Base-by-base conservation (phyloP, 1,284 basidiomycete genomes). In the Sphagnurus paluster region DNA sequence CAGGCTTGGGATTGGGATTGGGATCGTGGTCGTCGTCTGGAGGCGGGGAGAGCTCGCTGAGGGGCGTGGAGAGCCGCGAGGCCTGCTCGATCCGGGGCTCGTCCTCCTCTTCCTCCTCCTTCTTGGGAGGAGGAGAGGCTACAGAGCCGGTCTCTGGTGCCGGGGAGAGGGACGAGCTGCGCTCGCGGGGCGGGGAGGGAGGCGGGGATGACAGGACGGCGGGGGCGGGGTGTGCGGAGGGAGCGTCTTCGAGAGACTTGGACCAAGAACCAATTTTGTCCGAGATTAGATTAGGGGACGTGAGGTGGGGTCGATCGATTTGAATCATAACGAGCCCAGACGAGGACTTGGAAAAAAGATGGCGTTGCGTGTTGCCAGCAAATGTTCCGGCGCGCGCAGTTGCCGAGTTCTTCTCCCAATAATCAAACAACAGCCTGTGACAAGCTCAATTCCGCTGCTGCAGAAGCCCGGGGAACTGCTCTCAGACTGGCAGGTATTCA, bases 251-350 rank as follows among this genome's bases (percentile, higher is more conserved):
- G 49, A 50, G 43, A 0, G 25, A 34, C 30, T 52, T 52, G n/a
- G 43, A 39, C 75, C 74, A 78, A 58, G 68, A 60, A 56, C 74
- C 56, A 52, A 66, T 56, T 56, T 63, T 59, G 64, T 52, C 47
- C 25, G 44, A 51, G 36, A 50, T 47, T 11, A 47, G 39, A 39
- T 50, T 42, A 16, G 50, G 17, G 16, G 68, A 56, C 59, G 69
- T 61, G 58, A 66, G 64, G 62, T 71, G 62, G 61, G 63, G 77
- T 57, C 70, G 78, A 79, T 81, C 79, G 70, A 80, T 72, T 72
- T 79, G 76, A 67, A 80, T 76, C 78, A 80, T 80, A 60, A 42
- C 46, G 48, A 19, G 39, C 20, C 36, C 38, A 19, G 17, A 36
- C 26, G 39, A 35, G 28, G 26, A 7, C 34, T 19, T 42, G 37